Evolutionary conservation across 176 grass and related monocot species (phyloP).

Genomic region (Eleusine coracana): DNA sequence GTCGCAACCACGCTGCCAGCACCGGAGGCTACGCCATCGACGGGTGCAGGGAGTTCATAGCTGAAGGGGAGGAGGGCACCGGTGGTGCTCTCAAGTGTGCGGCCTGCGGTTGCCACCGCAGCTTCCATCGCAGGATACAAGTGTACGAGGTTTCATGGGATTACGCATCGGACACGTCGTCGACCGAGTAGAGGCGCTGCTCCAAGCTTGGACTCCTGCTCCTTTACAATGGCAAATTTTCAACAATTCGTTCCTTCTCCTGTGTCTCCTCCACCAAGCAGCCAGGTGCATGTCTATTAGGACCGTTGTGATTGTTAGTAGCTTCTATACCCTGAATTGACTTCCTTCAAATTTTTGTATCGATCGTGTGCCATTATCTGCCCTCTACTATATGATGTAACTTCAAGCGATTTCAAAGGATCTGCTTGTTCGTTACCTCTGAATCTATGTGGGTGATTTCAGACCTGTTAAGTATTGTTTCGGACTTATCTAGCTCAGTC

Average conservation of each 20-base stretch:
- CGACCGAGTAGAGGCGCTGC: constrained; percentile 3
- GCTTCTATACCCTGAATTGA: constrained; percentile 21
- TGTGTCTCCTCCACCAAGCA: constrained; percentile 9
- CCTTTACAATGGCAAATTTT: background rate
- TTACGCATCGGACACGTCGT: constrained; percentile 37
- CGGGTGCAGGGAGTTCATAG: constrained; percentile 80
- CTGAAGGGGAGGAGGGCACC: constrained; percentile 64
- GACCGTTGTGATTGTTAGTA: constrained; percentile 37
- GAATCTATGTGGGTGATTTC: background rate
- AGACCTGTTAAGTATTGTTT: background rate
- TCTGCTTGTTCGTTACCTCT: constrained; percentile 12
- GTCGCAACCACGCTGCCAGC: constrained; percentile 76
- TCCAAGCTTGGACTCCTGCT: background rate
- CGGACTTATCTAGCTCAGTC: background rate
- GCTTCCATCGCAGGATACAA: constrained; percentile 76
- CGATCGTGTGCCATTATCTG: background rate
- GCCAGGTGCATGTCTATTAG: background rate
- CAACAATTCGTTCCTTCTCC: background rate
- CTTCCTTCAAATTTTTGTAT: constrained; percentile 5
- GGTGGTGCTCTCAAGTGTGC: constrained; percentile 66
- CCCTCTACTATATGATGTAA: constrained; percentile 22
- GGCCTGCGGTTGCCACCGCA: constrained; percentile 71
- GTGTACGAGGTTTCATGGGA: constrained; percentile 66
- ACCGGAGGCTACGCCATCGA: constrained; percentile 73
- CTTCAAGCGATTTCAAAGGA: constrained; percentile 16